These are phyloP conservation scores for Candida krabiensis DNA, from an alignment of 805 yeast species.

Conservation along the genomic window DNA sequence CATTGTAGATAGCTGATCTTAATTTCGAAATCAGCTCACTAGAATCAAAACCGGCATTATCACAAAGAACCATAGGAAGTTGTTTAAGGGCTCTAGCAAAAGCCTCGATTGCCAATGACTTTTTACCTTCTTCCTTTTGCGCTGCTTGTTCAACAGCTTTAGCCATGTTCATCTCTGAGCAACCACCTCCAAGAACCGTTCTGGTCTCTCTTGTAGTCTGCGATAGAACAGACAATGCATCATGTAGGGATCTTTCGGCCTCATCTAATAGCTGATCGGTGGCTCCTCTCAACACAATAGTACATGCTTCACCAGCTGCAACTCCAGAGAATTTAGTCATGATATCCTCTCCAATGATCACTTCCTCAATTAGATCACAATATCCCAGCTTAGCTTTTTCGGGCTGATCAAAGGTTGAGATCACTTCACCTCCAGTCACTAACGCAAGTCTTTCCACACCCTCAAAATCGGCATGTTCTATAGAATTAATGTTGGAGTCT, in stretches of 20 bases:
- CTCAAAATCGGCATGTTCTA: constrained; percentile 98
- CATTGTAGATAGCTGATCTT: constrained; percentile 88
- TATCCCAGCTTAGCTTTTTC: constrained; percentile 82
- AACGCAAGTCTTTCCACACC: constrained; percentile 96
- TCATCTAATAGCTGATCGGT: constrained; percentile 98
- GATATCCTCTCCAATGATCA: constrained; percentile 88
- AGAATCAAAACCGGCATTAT: constrained; percentile 95
- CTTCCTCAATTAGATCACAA: constrained; percentile 88
- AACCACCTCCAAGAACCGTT: constrained; percentile 93
- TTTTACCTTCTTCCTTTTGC: constrained; percentile 89
- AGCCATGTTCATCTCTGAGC: constrained; percentile 91
- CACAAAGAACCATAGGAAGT: constrained; percentile 92
- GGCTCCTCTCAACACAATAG: constrained; percentile 94
- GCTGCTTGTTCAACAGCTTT: constrained; percentile 93
- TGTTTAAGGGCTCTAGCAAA: constrained; percentile 93
- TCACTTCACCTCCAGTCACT: constrained; percentile 98
- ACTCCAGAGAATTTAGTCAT: constrained; percentile 95
- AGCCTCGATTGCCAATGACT: constrained; percentile 90
- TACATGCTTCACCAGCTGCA: constrained; percentile 93
- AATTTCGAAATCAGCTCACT: constrained; percentile 88
- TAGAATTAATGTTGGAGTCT: constrained; percentile 83
- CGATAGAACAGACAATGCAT: constrained; percentile 91
- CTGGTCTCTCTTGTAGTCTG: constrained; percentile 93
- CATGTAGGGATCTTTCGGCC: constrained; percentile 95
- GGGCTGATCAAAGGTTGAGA: constrained; percentile 92